Evolutionary conservation across 331 rosid genomes (phyloP).

Genomic region (Rhamnella rubrinervis): DNA sequence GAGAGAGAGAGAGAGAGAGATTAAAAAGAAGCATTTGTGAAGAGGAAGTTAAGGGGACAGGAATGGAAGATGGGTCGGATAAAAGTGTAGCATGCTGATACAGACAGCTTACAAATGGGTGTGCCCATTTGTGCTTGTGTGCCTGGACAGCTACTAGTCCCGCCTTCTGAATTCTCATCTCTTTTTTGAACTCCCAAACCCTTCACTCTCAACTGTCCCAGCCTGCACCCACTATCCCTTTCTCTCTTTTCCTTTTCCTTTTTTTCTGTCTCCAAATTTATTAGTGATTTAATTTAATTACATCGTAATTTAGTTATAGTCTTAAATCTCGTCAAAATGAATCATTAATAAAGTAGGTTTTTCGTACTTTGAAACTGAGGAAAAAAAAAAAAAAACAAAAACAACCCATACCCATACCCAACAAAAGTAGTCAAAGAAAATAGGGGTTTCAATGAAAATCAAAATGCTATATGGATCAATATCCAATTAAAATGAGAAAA

Average conservation of each 20-base stretch:
- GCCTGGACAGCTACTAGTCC: conserved; percentile 31
- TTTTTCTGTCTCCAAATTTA: not conserved
- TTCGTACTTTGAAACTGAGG: no score
- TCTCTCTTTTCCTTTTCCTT: not conserved
- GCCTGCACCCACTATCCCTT: not conserved
- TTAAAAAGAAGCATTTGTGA: conserved; percentile 30
- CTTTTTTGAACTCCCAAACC: no score
- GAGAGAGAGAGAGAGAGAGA: not conserved
- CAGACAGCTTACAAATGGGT: conserved; percentile 46
- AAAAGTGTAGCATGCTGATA: conserved; percentile 55
- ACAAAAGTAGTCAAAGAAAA: no score
- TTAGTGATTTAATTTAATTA: no score
- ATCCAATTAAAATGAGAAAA: no score
- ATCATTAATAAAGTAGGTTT: no score
- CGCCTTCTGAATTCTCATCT: not conserved
- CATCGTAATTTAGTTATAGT: no score
- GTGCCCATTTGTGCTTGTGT: conserved; percentile 41
- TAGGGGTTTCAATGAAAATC: no score
- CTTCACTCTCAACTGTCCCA: not conserved
- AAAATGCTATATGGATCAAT: no score
- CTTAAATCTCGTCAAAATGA: no score
- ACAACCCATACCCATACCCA: no score
- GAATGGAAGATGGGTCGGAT: conserved; percentile 70
- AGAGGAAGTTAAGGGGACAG: conserved; percentile 51
- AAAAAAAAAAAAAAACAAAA: no score